These are phyloP conservation scores for Morella rubra DNA, from an alignment of 306 rosid genomes.

Conservation along the genomic window DNA sequence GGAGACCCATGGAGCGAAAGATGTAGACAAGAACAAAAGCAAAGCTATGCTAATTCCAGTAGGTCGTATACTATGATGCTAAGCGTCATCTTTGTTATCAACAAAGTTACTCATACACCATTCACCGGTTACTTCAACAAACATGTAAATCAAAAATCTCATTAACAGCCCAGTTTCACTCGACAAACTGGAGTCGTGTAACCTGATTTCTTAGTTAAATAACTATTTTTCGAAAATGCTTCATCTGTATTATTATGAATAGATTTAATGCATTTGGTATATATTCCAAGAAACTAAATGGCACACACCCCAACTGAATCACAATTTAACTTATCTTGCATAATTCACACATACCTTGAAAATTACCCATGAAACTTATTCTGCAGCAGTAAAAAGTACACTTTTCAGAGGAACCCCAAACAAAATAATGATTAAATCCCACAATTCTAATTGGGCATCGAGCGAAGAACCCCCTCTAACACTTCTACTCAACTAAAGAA, in stretches of 20 bases:
- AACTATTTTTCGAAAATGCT: not conserved
- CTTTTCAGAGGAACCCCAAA: not conserved
- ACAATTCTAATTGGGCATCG: not conserved
- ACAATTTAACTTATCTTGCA: not conserved
- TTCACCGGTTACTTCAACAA: not conserved
- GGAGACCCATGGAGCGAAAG: not conserved
- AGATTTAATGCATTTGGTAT: not conserved
- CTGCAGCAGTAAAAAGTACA: not conserved
- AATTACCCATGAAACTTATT: not conserved
- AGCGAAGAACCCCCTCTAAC: not conserved
- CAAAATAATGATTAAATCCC: not conserved
- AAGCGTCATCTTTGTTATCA: not conserved
- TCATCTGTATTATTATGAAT: not conserved
- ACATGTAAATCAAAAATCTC: not conserved
- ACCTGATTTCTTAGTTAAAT: not conserved
- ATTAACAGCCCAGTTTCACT: not conserved
- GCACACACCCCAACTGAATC: not conserved
- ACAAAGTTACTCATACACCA: not conserved
- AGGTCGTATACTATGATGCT: not conserved
- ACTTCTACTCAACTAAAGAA: not conserved
- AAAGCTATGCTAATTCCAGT: not conserved
- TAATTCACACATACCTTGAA: not conserved
- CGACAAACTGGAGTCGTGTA: not conserved
- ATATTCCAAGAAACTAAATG: not conserved
- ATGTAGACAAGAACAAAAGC: not conserved